Conservation (phyloP, 208 protist genomes). For the Vickermania spadyakhi region DNA sequence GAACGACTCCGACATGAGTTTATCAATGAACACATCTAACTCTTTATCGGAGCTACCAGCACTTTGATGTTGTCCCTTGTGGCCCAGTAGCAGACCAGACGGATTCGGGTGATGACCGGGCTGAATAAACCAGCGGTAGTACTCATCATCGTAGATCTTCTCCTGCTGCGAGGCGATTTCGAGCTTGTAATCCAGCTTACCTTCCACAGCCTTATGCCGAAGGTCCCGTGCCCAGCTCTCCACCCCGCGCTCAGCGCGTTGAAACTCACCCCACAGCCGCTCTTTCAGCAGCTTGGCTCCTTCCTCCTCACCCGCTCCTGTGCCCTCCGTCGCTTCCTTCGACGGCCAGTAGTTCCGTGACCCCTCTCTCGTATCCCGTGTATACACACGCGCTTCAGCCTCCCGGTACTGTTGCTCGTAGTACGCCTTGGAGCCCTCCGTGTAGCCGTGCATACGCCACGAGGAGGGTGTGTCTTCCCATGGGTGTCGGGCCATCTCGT, state of each 20-base stretch:
- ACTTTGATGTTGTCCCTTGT: slow-evolving; percentile 13
- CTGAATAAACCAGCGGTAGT: slow-evolving; percentile 91
- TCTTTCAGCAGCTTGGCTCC: slow-evolving; percentile 50
- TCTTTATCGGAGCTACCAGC: slow-evolving; percentile 33
- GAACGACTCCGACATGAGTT: slow-evolving; percentile 16
- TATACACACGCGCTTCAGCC: slow-evolving; percentile 71
- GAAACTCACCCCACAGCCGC: slow-evolving; percentile 52
- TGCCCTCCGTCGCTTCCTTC: slow-evolving; percentile 43
- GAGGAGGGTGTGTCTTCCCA: slow-evolving; percentile 79
- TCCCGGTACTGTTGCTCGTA: slow-evolving; percentile 81
- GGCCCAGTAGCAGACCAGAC: slow-evolving; percentile 48
- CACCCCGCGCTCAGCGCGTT: slow-evolving; percentile 40
- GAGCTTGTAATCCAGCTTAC: slow-evolving; percentile 52
- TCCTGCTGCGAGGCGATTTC: slow-evolving; percentile 83
- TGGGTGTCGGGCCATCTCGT: slow-evolving; percentile 88
- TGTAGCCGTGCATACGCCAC: slow-evolving; percentile 79
- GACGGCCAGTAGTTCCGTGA: slow-evolving; percentile 82
- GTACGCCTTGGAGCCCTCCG: slow-evolving; percentile 77
- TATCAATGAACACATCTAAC: slow-evolving; percentile 49
- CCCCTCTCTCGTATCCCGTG: no score
- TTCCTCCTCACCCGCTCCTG: slow-evolving; percentile 26
- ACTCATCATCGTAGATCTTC: slow-evolving; percentile 91
- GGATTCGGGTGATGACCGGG: slow-evolving; percentile 84
- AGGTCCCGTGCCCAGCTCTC: slow-evolving; percentile 75
- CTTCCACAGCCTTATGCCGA: slow-evolving; percentile 47